Evolutionary conservation across 495 filamentous ascomycete genomes (phyloP).

Genomic region (Aspergillus sclerotioniger): DNA sequence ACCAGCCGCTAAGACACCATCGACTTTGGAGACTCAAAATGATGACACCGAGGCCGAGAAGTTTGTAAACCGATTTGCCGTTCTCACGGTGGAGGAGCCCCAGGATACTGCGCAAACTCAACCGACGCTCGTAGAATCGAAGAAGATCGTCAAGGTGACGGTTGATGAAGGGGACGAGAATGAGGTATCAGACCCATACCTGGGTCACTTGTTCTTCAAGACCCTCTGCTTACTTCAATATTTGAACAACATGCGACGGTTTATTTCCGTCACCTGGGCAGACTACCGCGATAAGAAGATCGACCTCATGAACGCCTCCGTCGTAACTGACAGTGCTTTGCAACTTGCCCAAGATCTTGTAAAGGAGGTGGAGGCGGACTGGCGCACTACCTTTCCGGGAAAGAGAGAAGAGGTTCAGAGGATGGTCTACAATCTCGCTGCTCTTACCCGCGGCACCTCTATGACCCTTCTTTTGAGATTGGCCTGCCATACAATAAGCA

Average conservation of each 20-base stretch:
- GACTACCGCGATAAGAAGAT: slow-evolving; percentile 32
- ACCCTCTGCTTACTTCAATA: slow-evolving; percentile 29
- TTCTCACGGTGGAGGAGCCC: slow-evolving; percentile 35
- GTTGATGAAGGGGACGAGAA: slow-evolving; percentile 23
- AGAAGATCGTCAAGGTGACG: slow-evolving; percentile 26
- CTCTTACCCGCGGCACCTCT: slow-evolving; percentile 15
- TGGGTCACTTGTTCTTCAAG: slow-evolving; percentile 27
- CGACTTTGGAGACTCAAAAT: slow-evolving; percentile 11
- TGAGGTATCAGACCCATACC: slow-evolving; percentile 19
- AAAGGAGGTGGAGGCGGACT: slow-evolving; percentile 22
- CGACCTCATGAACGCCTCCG: slow-evolving; percentile 32
- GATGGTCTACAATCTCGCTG: slow-evolving; percentile 19
- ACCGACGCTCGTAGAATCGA: slow-evolving; percentile 12
- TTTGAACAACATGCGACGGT: slow-evolving; percentile 25
- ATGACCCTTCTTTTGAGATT: slow-evolving; percentile 24
- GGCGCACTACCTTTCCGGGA: slow-evolving; percentile 12
- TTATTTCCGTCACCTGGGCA: slow-evolving; percentile 29
- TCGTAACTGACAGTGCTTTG: slow-evolving; percentile 33
- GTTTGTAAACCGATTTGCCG: slow-evolving; percentile 29
- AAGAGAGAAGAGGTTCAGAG: slow-evolving; percentile 18
- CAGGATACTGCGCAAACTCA: slow-evolving; percentile 18
- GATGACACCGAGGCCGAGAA: slow-evolving; percentile 17
- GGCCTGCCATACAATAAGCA: slow-evolving; percentile 33
- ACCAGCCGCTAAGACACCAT: slow-evolving; percentile 15
- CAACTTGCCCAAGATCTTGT: slow-evolving; percentile 26